phyloP scores from a whole-genome alignment of 495 filamentous ascomycete genomes.

The Stereocaulon alpinum region DNA sequence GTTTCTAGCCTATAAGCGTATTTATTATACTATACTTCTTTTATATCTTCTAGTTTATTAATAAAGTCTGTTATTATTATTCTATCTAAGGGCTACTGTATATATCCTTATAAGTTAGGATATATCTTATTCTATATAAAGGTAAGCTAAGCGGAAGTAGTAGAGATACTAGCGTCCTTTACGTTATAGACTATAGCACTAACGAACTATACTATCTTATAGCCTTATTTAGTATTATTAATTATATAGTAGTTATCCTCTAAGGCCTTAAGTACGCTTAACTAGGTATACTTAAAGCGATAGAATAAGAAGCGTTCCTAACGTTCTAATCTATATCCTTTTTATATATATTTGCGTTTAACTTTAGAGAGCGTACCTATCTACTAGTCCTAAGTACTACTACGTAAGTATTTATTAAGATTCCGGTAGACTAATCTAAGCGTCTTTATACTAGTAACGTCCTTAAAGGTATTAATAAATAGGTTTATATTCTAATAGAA shows the following conservation, averaged over 20 bases:
- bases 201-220: neutral
- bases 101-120: neutral
- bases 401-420: neutral
- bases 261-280: too few species aligned
- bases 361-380: neutral
- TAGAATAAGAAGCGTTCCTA: neutral
- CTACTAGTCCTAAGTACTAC: neutral
- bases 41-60: too few species aligned
- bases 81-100: neutral
- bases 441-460: too few species aligned
- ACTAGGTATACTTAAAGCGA: neutral
- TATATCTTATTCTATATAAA: neutral
- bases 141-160: neutral
- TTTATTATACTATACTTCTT: too few species aligned
- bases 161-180: neutral
- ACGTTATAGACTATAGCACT: neutral
- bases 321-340: neutral
- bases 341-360: neutral
- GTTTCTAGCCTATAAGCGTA: neutral
- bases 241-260: too few species aligned
- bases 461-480: too few species aligned
- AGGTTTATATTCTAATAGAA: too few species aligned
- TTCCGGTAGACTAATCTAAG: neutral
- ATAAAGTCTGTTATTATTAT: neutral
- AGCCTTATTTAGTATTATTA: too few species aligned